phyloP scores from a whole-genome alignment of 139 green algal species.

The Zygnema cylindricum region DNA sequence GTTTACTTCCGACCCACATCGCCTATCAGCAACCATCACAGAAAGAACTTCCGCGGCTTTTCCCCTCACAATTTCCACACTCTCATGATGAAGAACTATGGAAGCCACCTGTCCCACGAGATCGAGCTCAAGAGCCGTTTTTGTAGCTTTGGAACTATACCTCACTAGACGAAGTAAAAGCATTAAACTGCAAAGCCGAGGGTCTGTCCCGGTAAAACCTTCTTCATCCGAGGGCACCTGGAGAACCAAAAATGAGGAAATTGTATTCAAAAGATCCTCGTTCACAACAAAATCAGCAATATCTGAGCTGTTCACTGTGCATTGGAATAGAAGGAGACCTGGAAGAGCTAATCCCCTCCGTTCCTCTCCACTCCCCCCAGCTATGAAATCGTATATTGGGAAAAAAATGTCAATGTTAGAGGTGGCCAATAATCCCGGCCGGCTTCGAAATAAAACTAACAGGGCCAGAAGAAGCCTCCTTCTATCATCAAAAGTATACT shows the following conservation, averaged over 20 bases:
- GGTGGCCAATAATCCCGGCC: constrained; percentile 39
- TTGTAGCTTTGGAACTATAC: constrained; percentile 37
- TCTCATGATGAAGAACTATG: constrained; percentile 38
- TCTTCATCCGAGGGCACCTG: neutral
- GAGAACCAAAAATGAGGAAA: constrained; percentile 19
- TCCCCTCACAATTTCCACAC: neutral
- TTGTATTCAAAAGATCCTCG: constrained; percentile 26
- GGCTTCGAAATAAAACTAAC: constrained; percentile 38
- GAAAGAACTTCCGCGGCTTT: constrained; percentile 38
- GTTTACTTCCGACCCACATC: constrained; percentile 33
- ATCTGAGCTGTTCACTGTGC: constrained; percentile 24
- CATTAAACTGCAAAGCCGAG: constrained; percentile 35
- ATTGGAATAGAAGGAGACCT: constrained; percentile 42
- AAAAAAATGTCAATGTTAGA: constrained; percentile 57
- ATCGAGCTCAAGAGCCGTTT: constrained; percentile 3
- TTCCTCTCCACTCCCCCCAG: constrained; percentile 35
- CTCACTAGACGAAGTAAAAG: constrained; percentile 29
- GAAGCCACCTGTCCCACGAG: constrained; percentile 12
- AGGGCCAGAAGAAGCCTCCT: constrained; percentile 55
- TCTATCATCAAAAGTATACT: constrained; percentile 42
- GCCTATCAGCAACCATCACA: constrained; percentile 33
- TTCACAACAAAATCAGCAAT: constrained; percentile 40
- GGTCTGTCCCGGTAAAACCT: constrained; percentile 38
- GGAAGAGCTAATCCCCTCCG: constrained; percentile 20
- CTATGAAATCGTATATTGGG: constrained; percentile 51